Evolutionary conservation across 441 rosid species (phyloP), one percentile per base, ranked within the genome.

Genomic region (Brassica balearica): DNA sequence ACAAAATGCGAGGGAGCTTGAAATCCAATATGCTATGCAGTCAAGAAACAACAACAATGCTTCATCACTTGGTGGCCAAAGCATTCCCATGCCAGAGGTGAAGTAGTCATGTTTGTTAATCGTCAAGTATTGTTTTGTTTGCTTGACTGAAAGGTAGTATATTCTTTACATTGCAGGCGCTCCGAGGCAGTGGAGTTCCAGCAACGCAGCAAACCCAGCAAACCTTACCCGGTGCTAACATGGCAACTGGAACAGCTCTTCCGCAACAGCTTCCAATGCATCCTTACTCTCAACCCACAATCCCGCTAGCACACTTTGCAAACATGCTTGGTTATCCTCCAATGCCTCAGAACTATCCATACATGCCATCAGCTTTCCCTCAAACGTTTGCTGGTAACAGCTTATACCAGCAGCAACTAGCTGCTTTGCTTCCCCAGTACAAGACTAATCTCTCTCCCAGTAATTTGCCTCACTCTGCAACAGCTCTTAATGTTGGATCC

Each of bases 341-440:
- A 79, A 80, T 93, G 87, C 95, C 99, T 71, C 99, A 89, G 88
- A 92, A 93, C 85, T 95, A 93, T 81, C 81, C 97, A 0, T 93
- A 92, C 60, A 84, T 95, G 95, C 99, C 98, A 32, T 92, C 99
- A 0, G 95, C 96, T 77, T 95, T 82, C 80, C 99, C 92, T 87
- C 98, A 95, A 87, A 27, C 88, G 25, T 90, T 85, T 84, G 87
- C 96, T 70, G 97, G 96, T 68, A 95, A 88, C 76, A 92, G 78
- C 82, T 73, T 93, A 23, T 95, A 95, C 79, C 97, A 88, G 81
- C 99, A 93, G 84, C 92, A 96, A 70, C 81, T 92, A 77, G 96
- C 96, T 38, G 89, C 97, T 6, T 79, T 88, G 69, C 98, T 91
- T 41, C 99, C 98, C 2, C 99, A 95, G 72, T 93, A 92, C 85